Percentiles rank a stretch among this genome's conserved stretches.
Conservation (phyloP, 2,329 filamentous ascomycete genomes). For the Fusarium oligoseptatum region DNA sequence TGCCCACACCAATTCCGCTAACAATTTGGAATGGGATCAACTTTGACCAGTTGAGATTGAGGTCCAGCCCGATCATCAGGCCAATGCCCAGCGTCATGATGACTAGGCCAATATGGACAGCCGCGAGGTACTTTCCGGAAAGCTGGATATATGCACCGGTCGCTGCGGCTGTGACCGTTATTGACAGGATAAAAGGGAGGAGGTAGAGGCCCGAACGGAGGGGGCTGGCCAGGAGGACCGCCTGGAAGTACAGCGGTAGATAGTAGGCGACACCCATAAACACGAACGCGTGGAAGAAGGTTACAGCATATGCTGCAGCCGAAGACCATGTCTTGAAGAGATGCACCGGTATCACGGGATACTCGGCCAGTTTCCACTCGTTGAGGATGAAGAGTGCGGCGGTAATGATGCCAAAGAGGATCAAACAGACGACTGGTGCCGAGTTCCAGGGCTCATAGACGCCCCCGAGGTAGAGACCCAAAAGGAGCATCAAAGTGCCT, state of each 20-base stretch:
- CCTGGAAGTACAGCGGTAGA: slow-evolving; percentile 80
- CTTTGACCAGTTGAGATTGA: slow-evolving; percentile 61
- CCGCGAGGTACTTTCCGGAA: slow-evolving; percentile 69
- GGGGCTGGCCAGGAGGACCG: slow-evolving; percentile 71
- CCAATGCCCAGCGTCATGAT: slow-evolving; percentile 72
- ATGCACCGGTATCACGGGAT: slow-evolving; percentile 77
- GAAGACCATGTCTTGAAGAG: slow-evolving; percentile 71
- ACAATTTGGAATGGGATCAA: slow-evolving; percentile 70
- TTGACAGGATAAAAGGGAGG: slow-evolving; percentile 70
- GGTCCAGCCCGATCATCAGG: slow-evolving; percentile 67
- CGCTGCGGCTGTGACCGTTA: slow-evolving; percentile 58
- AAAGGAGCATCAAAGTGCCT: slow-evolving; percentile 76
- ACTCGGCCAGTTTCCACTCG: slow-evolving; percentile 73
- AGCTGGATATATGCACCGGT: slow-evolving; percentile 61
- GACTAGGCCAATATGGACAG: slow-evolving; percentile 66
- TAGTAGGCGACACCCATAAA: slow-evolving; percentile 79
- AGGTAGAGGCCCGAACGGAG: slow-evolving; percentile 72
- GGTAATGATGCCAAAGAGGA: slow-evolving; percentile 69
- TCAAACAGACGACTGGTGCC: slow-evolving; percentile 70
- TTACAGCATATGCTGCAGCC: slow-evolving; percentile 65
- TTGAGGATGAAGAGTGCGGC: slow-evolving; percentile 68
- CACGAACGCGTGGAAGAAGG: slow-evolving; percentile 64
- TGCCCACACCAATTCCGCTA: slow-evolving; percentile 71
- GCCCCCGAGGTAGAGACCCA: slow-evolving; percentile 79
- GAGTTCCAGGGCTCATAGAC: slow-evolving; percentile 72